Percentiles rank a stretch among this genome's conserved stretches.
Evolutionary conservation across 2,329 filamentous ascomycete genomes (phyloP).

Genomic region (Beauveria scarabaeidicola): DNA sequence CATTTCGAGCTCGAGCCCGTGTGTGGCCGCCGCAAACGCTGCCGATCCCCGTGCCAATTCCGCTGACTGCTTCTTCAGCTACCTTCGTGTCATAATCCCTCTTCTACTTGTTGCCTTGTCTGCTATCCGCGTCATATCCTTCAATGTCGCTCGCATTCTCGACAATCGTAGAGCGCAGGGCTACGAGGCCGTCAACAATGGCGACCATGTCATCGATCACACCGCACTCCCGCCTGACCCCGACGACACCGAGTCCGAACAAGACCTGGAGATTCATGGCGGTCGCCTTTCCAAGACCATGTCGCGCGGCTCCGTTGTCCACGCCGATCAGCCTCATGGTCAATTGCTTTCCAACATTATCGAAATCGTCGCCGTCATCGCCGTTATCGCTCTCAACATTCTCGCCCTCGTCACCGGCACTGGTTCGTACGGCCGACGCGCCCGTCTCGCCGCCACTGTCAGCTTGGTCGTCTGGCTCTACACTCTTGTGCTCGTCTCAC

Average conservation of each 20-base stretch:
- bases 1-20: too few relatives aligned
- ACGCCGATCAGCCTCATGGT: constrained; percentile 66
- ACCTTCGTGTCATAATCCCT: constrained; percentile 18
- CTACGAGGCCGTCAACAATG: neutral
- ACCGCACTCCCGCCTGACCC: constrained; percentile 45
- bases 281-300: constrained; percentile 52
- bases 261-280: constrained; percentile 46
- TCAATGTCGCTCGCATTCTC: constrained; percentile 1
- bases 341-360: constrained; percentile 61
- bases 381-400: constrained; percentile 61
- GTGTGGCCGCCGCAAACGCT: neutral
- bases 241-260: constrained; percentile 31
- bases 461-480: constrained; percentile 75
- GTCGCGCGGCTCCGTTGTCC: constrained; percentile 56
- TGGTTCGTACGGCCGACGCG: constrained; percentile 28
- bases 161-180: neutral
- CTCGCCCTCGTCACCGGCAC: constrained; percentile 47
- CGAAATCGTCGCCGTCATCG: constrained; percentile 68
- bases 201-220: constrained; percentile 25
- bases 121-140: constrained; percentile 1
- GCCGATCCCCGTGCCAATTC: neutral
- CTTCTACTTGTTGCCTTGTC: neutral
- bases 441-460: constrained; percentile 52
- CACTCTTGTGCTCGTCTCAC: constrained; percentile 60
- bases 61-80: constrained; percentile 19